Conservation (phyloP, 257 asterid genomes). For the Solanum lycopersicoides region DNA sequence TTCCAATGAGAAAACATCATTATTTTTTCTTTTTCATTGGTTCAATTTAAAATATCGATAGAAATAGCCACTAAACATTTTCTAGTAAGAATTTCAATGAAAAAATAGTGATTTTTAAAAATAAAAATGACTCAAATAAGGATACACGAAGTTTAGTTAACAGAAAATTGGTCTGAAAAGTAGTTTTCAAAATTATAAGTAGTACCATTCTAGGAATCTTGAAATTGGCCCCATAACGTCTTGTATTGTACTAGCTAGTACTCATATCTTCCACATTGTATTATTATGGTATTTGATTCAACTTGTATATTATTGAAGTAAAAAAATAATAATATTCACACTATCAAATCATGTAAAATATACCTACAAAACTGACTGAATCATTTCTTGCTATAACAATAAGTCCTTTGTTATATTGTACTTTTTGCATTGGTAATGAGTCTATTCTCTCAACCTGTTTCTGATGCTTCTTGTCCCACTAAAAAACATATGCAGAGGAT, state of each 20-base stretch:
- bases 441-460: neutral
- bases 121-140: neutral
- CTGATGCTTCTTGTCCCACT: neutral
- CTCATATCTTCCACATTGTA: neutral
- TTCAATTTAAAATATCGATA: no score
- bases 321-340: neutral
- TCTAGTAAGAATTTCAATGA: no score
- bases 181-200: neutral
- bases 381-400: neutral
- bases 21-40: no score
- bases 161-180: neutral
- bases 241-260: neutral
- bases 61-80: neutral
- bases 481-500: neutral
- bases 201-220: neutral
- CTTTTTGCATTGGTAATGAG: neutral
- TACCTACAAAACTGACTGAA: neutral
- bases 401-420: neutral
- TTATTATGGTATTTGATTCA: neutral
- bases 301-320: neutral
- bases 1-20: no score
- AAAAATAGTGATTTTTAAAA: no score
- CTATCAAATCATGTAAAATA: neutral
- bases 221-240: neutral
- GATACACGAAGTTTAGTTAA: neutral